phyloP scores from a whole-genome alignment of 2,329 filamentous ascomycete species.

The Pyricularia sp. region DNA sequence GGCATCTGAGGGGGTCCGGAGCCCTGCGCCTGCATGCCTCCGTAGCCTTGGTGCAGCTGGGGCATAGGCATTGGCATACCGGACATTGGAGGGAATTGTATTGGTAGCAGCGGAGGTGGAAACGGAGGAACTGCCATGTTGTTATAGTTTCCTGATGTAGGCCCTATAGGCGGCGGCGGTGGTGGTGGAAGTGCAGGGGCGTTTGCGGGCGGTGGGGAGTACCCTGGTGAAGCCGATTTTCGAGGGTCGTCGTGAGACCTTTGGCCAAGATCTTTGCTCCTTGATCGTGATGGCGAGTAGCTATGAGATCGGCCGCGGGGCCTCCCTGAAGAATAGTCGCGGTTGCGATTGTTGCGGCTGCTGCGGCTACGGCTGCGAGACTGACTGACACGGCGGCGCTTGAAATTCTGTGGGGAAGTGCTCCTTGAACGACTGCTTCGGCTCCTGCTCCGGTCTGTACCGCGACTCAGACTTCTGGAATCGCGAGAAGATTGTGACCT shows the following conservation, averaged over 20 bases:
- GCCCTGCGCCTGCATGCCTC: slow-evolving; percentile 19
- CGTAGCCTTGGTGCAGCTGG: slow-evolving; percentile 10
- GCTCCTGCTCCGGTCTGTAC: slow-evolving; percentile 7
- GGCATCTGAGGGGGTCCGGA: slow-evolving; percentile 20
- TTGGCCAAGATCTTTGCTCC: slow-evolving; percentile 15
- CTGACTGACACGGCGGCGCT: slow-evolving; percentile 27
- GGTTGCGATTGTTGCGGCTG: slow-evolving; percentile 13
- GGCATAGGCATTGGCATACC: slow-evolving; percentile 1
- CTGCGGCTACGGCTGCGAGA: slow-evolving; percentile 16
- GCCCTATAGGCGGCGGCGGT: background rate
- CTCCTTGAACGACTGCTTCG: slow-evolving; percentile 19
- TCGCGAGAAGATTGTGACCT: background rate
- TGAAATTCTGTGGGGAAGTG: slow-evolving; percentile 26
- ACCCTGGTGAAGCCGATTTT: slow-evolving; percentile 12
- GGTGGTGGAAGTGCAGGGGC: background rate
- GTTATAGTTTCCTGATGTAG: background rate
- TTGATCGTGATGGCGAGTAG: slow-evolving; percentile 13
- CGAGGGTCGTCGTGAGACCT: slow-evolving; percentile 7
- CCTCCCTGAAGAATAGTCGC: slow-evolving; percentile 15
- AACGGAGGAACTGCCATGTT: slow-evolving; percentile 9
- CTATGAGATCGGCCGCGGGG: slow-evolving; percentile 13
- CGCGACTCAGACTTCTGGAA: background rate
- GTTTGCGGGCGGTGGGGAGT: slow-evolving; percentile 9
- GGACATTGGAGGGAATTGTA: slow-evolving; percentile 3
- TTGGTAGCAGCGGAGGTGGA: slow-evolving; percentile 9